Conservation (phyloP, 2,329 filamentous ascomycete species). For the Metarhizium sp. region DNA sequence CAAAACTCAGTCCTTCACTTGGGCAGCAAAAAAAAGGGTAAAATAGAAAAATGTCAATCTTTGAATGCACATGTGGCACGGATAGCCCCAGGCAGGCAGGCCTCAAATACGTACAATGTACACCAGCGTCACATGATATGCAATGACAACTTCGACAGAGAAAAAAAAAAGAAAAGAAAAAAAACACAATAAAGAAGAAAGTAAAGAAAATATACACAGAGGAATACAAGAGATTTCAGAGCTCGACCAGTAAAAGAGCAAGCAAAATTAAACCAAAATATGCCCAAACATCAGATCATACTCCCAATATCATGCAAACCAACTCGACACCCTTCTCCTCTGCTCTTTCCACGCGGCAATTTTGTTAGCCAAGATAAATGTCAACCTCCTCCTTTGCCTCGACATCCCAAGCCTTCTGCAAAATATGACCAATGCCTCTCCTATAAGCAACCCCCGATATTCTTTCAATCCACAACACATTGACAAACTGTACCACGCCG, state of each 20-base stretch:
- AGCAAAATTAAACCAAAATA: background rate
- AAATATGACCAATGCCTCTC: slow-evolving; percentile 32
- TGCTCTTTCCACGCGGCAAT: background rate
- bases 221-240: background rate
- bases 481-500: slow-evolving; percentile 34
- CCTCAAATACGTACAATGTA: too few relatives aligned
- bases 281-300: background rate
- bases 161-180: background rate
- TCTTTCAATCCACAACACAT: slow-evolving; percentile 36
- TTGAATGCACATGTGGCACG: too few relatives aligned
- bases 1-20: too few relatives aligned
- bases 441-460: slow-evolving; percentile 32
- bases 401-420: slow-evolving; percentile 30
- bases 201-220: background rate
- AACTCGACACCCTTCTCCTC: too few relatives aligned
- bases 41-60: too few relatives aligned
- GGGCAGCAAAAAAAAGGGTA: too few relatives aligned
- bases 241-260: background rate
- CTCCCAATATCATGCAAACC: too few relatives aligned
- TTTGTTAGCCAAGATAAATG: slow-evolving; percentile 28
- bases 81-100: too few relatives aligned
- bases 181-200: too few relatives aligned
- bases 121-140: too few relatives aligned
- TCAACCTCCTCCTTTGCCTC: slow-evolving; percentile 30
- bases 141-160: too few relatives aligned